Percentiles rank a stretch among this genome's conserved stretches.
Evolutionary conservation across 306 rosid genomes (phyloP).

Genomic region (Gynostemma pentaphyllum): DNA sequence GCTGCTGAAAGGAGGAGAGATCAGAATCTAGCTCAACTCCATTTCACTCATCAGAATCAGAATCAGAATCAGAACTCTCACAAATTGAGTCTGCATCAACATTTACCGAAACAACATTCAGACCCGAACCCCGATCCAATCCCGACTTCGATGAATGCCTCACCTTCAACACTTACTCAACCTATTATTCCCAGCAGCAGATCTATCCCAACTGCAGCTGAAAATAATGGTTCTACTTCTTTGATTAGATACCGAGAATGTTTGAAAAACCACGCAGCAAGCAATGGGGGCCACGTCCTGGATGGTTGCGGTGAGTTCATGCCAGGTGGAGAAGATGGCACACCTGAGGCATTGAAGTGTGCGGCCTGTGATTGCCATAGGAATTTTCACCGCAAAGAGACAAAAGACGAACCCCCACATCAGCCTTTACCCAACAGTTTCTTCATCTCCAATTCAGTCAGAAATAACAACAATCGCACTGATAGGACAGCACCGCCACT

Average conservation of each 20-base stretch:
- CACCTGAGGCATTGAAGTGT: constrained; percentile 45
- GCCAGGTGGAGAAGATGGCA: constrained; percentile 66
- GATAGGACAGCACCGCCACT: constrained; percentile 3
- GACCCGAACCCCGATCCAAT: background rate
- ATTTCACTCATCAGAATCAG: constrained; percentile 21
- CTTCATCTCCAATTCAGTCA: constrained; percentile 14
- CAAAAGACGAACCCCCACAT: constrained; percentile 23
- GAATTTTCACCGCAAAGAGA: constrained; percentile 69
- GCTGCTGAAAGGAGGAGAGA: constrained; percentile 22
- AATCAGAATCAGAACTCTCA: constrained; percentile 28
- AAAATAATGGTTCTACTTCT: background rate
- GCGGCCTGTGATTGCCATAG: constrained; percentile 97
- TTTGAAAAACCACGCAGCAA: constrained; percentile 81
- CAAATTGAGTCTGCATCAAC: background rate
- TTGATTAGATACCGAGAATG: constrained; percentile 59
- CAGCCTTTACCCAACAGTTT: constrained; percentile 12
- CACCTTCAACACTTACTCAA: background rate
- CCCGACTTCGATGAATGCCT: background rate
- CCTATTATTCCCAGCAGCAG: background rate
- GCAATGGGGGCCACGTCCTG: constrained; percentile 61
- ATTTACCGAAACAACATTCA: background rate
- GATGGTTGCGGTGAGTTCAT: constrained; percentile 99
- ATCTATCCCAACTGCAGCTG: background rate
- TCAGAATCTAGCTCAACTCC: constrained; percentile 20
- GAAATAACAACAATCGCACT: background rate